Evolutionary conservation across 2,329 filamentous ascomycete genomes (phyloP), one percentile per base, ranked within the genome.

Genomic region (Sphaerostilbella broomeana): DNA sequence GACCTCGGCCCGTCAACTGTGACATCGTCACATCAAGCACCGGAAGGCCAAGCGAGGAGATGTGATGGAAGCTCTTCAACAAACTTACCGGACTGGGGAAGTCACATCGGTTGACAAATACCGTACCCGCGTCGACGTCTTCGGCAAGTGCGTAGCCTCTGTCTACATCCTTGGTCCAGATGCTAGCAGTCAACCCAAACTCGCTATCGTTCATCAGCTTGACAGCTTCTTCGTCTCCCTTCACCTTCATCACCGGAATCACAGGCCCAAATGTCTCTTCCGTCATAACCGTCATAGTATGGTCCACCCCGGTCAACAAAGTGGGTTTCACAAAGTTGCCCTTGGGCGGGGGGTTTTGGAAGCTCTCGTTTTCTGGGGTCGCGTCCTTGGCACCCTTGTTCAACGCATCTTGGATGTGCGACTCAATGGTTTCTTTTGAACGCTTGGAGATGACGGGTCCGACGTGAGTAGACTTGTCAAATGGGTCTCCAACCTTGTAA

Each of bases 261-360:
- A 95, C 79, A 1, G 90, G 90, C 0, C 90, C 90, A 57, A 97
- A 97, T 0, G 89, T 95, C 70, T 97, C 90, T 49, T 95, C 87
- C 16, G 70, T 86, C 86, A 95, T 95, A 47, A 95, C 81, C 4
- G 67, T 65, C 89, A 95, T 95, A 47, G 69, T 71, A 63, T 95
- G 90, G 45, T 79, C 79, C 43, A 92, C 86, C 49, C 79, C 73
- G 12, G 78, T 84, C 42, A 97, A 70, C 21, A 97, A 74, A 3
- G 86, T 92, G 17, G 90, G 90, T 56, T 80, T 81, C 50, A 95
- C 83, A 58, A 85, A 97, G 67, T 95, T 95, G 44, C 89, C 89
- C 55, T 80, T 79, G n/a, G 74, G 44, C 3, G 86, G 85, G 31
- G 81, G 77, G 46, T 73, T 80, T 51, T 69, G 68, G 61, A 95